A percentile compares a stretch with the other conserved stretches of the same genome.
phyloP scores from a whole-genome alignment of 1,284 basidiomycete genomes.

The Sanghuangporus weigelae region DNA sequence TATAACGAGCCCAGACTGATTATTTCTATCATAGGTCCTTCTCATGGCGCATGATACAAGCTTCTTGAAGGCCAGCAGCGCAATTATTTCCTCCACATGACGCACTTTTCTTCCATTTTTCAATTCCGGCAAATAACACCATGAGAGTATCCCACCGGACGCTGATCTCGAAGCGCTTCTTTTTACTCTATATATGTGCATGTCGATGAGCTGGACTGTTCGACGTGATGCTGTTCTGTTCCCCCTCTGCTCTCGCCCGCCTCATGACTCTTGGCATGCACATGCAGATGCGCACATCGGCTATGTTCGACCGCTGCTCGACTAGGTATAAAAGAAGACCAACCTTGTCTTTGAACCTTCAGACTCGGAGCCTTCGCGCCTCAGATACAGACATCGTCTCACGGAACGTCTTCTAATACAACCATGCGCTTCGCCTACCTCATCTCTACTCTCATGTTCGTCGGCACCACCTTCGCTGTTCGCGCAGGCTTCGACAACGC shows the following conservation, averaged over 20 bases:
- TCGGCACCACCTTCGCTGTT: constrained; percentile 22
- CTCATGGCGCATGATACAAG: background rate
- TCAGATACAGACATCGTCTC: background rate
- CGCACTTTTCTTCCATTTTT: background rate
- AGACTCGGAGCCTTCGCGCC: background rate
- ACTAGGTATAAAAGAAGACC: background rate
- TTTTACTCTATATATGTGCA: background rate
- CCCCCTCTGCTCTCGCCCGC: background rate
- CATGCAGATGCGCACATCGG: background rate
- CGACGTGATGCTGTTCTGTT: background rate
- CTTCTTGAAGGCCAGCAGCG: background rate
- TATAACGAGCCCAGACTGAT: background rate
- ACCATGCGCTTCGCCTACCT: constrained; percentile 5
- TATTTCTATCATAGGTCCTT: background rate
- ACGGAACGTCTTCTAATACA: background rate
- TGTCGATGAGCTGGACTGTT: background rate
- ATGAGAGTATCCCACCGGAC: background rate
- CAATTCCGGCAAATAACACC: background rate
- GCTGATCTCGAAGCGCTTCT: background rate
- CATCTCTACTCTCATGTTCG: constrained; percentile 19
- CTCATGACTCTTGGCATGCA: background rate
- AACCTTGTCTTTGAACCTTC: background rate
- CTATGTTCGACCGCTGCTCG: background rate
- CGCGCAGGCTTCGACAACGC: constrained; percentile 35
- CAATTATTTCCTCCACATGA: background rate